Base-by-base conservation (phyloP, 768 basidiomycete genomes). In the Trametes meyenii region DNA sequence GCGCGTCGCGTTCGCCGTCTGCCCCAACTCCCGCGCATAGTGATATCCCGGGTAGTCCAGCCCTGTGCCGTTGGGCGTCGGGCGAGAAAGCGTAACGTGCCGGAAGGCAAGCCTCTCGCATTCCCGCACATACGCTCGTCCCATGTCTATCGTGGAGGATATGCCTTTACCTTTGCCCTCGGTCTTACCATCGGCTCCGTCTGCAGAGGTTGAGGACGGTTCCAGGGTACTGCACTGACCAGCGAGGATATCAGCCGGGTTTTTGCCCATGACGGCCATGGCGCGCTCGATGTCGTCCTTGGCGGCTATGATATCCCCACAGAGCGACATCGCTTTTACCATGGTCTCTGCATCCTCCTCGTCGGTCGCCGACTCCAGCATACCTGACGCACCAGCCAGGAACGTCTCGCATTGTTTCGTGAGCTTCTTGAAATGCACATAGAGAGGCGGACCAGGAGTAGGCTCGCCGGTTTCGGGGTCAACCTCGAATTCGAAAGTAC, bases 351-450 rank as follows among this genome's bases (percentile, higher is more conserved):
- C 62, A 21, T 62, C 68, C 23, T 73, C 76, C 7, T 61, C 61
- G 29, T 60, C 62, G 2, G 70, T 72, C 16, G 65, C 69, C 14
- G 55, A 54, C 19, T 74, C 74, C 51, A 81, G 69, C 67, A 84
- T 73, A n/a, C 71, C 70, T 29, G 71, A 68, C 6, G 80, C 82
- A 2, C 81, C 81, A 0, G 74, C 69, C 21, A 82, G 68, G 66
- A 84, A 86, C 0, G 81, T 75, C 64, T 81, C 77, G 57, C 78
- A 79, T 58, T 84, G 84, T 60, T 73, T 81, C 10, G 79, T 77
- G 58, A 86, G 73, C 67, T 83, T 84, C 66, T 76, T 78, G 71
- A 85, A 84, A 67, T 81, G 74, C n/a, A 76, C 72, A 66, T 81
- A 81, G 14, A 82, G 75, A 16, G 82, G 78, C 26, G 77, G 72